phyloP scores from a whole-genome alignment of 2,329 filamentous ascomycete species.

The Monosporascus sp. region DNA sequence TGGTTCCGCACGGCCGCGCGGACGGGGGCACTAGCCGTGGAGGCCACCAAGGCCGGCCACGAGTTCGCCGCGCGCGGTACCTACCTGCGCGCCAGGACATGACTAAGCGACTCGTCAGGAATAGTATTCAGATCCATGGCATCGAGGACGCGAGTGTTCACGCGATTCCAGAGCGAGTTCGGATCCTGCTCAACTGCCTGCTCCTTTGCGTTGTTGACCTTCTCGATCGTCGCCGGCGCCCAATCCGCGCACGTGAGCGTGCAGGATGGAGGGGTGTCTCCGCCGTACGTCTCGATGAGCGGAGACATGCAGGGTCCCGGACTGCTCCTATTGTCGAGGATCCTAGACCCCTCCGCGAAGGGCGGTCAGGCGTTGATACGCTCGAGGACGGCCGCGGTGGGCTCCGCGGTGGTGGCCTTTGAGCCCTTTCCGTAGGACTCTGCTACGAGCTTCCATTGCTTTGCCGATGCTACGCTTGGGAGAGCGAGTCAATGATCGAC shows the following conservation, averaged over 20 bases:
- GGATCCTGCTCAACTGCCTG: not conserved
- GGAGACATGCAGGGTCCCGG: slow-evolving; percentile 1
- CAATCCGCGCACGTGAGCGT: not conserved
- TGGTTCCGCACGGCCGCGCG: no score
- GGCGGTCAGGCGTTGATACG: not conserved
- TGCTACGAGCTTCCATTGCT: not conserved
- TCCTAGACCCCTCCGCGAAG: not conserved
- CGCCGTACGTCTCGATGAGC: not conserved
- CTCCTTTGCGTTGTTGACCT: slow-evolving; percentile 2
- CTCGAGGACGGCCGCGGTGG: not conserved
- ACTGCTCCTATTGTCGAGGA: slow-evolving; percentile 1
- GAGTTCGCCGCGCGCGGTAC: no score
- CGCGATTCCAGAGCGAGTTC: not conserved
- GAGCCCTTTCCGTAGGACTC: not conserved
- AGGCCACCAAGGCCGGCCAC: no score
- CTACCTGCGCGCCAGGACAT: no score
- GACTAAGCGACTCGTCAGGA: not conserved
- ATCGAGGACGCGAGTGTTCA: not conserved
- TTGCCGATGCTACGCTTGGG: not conserved
- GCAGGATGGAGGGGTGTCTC: not conserved
- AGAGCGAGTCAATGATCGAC: no score
- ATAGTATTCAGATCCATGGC: slow-evolving; percentile 3
- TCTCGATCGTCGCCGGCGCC: slow-evolving; percentile 1
- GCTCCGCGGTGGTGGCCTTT: not conserved
- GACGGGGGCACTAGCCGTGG: no score